Conservation (phyloP, 768 basidiomycete species). For the Podaxis sp. region DNA sequence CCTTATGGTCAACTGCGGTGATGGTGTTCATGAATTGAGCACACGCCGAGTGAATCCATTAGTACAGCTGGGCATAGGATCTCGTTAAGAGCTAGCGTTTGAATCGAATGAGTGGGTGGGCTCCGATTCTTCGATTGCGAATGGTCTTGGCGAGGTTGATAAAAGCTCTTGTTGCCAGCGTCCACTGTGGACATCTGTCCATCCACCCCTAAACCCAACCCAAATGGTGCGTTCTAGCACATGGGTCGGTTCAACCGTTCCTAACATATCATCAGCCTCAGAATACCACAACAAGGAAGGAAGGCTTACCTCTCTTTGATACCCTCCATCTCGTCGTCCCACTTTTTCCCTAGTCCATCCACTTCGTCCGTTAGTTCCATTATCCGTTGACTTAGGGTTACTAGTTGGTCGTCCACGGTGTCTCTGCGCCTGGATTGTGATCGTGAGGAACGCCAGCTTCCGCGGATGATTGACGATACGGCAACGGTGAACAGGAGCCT, state of each 20-base stretch:
- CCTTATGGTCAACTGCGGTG: no score
- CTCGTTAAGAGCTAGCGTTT: neutral
- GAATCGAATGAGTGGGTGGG: neutral
- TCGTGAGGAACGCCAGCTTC: constrained; percentile 72
- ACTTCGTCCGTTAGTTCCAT: constrained; percentile 42
- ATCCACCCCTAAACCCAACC: constrained; percentile 60
- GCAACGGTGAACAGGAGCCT: constrained; percentile 79
- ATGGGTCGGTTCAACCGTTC: constrained; percentile 59
- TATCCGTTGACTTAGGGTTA: constrained; percentile 49
- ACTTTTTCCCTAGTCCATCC: constrained; percentile 33
- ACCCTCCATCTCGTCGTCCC: constrained; percentile 44
- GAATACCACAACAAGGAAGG: neutral
- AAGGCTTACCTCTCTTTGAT: constrained; percentile 40
- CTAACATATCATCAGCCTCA: constrained; percentile 29
- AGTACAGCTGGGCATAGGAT: neutral
- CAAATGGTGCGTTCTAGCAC: constrained; percentile 69
- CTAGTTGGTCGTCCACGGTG: constrained; percentile 68
- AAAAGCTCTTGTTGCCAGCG: neutral
- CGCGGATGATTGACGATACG: constrained; percentile 67
- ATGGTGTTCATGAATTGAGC: neutral
- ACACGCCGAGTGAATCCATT: neutral
- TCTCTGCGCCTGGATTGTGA: constrained; percentile 70
- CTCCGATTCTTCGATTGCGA: neutral
- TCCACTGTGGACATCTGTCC: constrained; percentile 53
- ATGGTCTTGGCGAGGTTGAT: neutral